Evolutionary conservation across 2,329 filamentous ascomycete species (phyloP).

Genomic region (Clarireedia homoeocarpa): DNA sequence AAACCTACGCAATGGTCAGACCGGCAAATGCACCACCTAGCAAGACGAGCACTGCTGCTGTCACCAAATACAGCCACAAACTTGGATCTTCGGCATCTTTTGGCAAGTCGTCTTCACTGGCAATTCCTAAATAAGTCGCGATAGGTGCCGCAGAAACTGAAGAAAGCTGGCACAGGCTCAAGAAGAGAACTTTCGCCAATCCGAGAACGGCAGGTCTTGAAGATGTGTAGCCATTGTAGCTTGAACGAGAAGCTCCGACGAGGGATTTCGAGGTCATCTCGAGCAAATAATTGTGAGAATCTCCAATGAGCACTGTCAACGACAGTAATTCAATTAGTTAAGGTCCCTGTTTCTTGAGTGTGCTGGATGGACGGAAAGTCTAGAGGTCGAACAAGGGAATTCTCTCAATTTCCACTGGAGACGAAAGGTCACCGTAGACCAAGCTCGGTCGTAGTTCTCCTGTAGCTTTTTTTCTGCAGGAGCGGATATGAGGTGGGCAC

Average conservation of each 20-base stretch:
- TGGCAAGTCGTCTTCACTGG: slow-evolving; percentile 37
- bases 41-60: slow-evolving; percentile 75
- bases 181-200: slow-evolving; percentile 42
- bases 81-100: slow-evolving; percentile 51
- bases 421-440: too few relatives aligned
- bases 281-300: slow-evolving; percentile 2
- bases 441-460: too few relatives aligned
- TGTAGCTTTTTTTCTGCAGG: too few relatives aligned
- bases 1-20: slow-evolving; percentile 71
- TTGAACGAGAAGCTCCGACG: slow-evolving; percentile 12
- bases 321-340: slow-evolving; percentile 6
- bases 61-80: slow-evolving; percentile 72
- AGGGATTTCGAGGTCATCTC: slow-evolving; percentile 20
- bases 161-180: slow-evolving; percentile 37
- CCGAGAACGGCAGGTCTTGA: slow-evolving; percentile 44
- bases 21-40: slow-evolving; percentile 91
- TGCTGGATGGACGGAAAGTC: too few relatives aligned
- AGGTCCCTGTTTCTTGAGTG: neutral
- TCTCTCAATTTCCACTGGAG: too few relatives aligned
- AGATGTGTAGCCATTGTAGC: slow-evolving; percentile 32
- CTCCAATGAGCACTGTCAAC: slow-evolving; percentile 6
- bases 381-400: too few relatives aligned
- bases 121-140: slow-evolving; percentile 34
- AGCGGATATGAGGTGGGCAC: too few relatives aligned
- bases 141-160: slow-evolving; percentile 29